These are phyloP conservation scores for Leishmania aethiopica DNA, from an alignment of 208 protist genomes.

Conservation along the genomic window DNA sequence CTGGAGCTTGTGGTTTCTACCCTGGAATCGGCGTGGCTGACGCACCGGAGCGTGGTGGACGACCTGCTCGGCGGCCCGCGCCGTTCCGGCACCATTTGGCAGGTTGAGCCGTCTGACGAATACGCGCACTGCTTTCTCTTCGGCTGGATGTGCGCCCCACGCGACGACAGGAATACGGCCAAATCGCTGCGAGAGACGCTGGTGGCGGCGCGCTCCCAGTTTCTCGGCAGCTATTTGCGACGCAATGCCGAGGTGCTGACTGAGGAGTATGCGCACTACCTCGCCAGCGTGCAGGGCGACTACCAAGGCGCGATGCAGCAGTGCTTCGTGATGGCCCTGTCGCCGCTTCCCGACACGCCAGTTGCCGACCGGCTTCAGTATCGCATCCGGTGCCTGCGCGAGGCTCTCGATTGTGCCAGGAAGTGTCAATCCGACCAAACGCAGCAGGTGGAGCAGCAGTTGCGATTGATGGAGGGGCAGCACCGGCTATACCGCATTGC, in stretches of 20 bases:
- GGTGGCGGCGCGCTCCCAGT: constrained; percentile 60
- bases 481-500: constrained; percentile 65
- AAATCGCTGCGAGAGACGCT: constrained; percentile 73
- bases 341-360: constrained; percentile 54
- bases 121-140: constrained; percentile 86
- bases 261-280: constrained; percentile 83
- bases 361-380: constrained; percentile 72
- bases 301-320: constrained; percentile 75
- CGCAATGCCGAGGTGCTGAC: constrained; percentile 58
- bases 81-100: constrained; percentile 85
- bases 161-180: constrained; percentile 55
- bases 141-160: constrained; percentile 78
- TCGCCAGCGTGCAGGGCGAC: constrained; percentile 67
- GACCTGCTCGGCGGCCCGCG: constrained; percentile 78
- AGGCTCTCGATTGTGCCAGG: constrained; percentile 73
- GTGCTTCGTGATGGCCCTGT: constrained; percentile 68
- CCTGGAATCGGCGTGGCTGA: constrained; percentile 79
- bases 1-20: constrained; percentile 54
- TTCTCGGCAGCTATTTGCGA: constrained; percentile 71
- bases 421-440: constrained; percentile 74
- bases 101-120: constrained; percentile 83
- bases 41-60: constrained; percentile 74
- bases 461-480: constrained; percentile 76
- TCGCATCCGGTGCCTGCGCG: constrained; percentile 68
- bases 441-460: constrained; percentile 64